Conservation (phyloP, 129 eudicot genomes). For the Ambrosia trifida region DNA sequence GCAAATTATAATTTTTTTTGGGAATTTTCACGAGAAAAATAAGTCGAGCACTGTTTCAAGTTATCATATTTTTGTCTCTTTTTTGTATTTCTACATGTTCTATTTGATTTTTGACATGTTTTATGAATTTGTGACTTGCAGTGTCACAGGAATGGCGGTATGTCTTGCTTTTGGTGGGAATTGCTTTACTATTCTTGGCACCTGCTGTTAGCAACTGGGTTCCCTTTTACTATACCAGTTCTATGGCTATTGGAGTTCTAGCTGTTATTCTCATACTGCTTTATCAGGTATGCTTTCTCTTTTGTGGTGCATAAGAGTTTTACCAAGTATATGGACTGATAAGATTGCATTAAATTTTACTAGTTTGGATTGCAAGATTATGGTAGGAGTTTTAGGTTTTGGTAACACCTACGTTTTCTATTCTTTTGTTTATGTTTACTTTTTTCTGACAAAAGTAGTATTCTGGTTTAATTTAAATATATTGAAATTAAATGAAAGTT, state of each 20-base stretch:
- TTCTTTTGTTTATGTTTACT: conserved; percentile 4
- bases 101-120: conserved; percentile 14
- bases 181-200: conserved; percentile 58
- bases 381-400: not conserved
- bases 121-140: conserved; percentile 34
- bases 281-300: conserved; percentile 69
- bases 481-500: not conserved
- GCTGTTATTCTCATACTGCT: conserved; percentile 80
- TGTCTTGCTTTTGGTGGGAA: conserved; percentile 60
- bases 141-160: conserved; percentile 82
- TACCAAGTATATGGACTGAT: not conserved
- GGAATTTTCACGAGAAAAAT: conserved; percentile 4
- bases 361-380: not conserved
- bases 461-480: not conserved
- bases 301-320: not conserved
- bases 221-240: conserved; percentile 89
- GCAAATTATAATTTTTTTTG: conserved; percentile 5
- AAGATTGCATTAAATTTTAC: not conserved
- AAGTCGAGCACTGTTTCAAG: not conserved
- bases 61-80: not conserved
- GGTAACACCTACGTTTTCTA: conserved; percentile 3
- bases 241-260: conserved; percentile 78
- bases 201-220: conserved; percentile 88
- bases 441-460: not conserved
- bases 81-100: not conserved